A percentile compares a stretch with the other conserved stretches of the same genome.
Evolutionary conservation across 306 rosid genomes (phyloP).

Genomic region (Castanospermum australe): DNA sequence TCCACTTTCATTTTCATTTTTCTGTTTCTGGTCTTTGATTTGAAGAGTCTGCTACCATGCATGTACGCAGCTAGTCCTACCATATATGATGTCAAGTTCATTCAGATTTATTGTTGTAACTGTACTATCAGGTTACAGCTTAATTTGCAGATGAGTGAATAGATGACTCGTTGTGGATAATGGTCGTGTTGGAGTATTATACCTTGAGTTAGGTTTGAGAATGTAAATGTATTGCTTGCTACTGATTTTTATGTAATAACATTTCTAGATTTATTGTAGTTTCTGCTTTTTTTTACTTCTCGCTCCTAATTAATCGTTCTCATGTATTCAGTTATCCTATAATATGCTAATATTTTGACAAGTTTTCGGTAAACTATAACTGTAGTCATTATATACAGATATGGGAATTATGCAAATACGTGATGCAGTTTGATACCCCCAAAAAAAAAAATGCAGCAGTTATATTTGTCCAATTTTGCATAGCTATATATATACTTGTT

Average conservation of each 20-base stretch:
- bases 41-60: conserved; percentile 25
- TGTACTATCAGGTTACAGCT: conserved; percentile 8
- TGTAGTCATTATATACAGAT: background rate
- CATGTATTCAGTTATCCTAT: background rate
- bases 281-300: background rate
- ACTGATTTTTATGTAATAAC: conserved; percentile 20
- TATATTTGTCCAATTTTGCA: background rate
- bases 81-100: background rate
- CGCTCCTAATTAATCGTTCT: background rate
- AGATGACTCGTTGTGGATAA: conserved; percentile 23
- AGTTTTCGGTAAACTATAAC: background rate
- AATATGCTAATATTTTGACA: background rate
- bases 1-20: background rate
- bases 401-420: background rate
- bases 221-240: conserved; percentile 1
- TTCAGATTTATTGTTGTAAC: conserved; percentile 16
- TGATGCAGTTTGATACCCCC: background rate
- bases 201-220: conserved; percentile 26
- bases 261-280: conserved; percentile 2
- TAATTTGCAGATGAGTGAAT: conserved; percentile 27
- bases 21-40: background rate
- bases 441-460: background rate
- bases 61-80: background rate
- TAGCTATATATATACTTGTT: background rate
- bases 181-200: background rate